A percentile compares a stretch with the other conserved stretches of the same genome.
Evolutionary conservation across 208 protist genomes (phyloP).

Genomic region (Acanthamoeba culbertsoni): DNA sequence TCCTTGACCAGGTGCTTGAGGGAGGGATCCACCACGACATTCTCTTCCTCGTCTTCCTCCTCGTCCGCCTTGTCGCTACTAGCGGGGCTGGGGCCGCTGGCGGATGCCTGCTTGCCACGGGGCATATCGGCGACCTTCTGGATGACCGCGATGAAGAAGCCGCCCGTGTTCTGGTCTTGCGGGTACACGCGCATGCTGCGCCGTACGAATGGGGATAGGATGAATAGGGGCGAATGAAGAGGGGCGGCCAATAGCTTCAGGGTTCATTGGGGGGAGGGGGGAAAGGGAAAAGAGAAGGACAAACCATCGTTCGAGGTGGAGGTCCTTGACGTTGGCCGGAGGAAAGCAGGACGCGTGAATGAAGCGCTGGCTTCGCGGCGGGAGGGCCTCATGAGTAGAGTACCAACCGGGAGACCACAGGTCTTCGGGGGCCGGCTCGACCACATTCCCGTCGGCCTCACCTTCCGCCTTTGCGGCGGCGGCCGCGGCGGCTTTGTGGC

Average conservation of each 20-base stretch:
- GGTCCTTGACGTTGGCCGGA: slow-evolving; percentile 67
- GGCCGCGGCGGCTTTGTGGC: background rate
- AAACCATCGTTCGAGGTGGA: slow-evolving; percentile 87
- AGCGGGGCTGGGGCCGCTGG: background rate
- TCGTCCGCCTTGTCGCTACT: no score
- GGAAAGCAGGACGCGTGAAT: slow-evolving; percentile 73
- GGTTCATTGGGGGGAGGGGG: no score
- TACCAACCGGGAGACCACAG: background rate
- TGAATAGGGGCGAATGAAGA: no score
- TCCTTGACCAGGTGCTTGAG: slow-evolving; percentile 34
- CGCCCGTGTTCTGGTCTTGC: slow-evolving; percentile 93
- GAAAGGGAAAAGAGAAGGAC: background rate
- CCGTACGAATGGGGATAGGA: no score
- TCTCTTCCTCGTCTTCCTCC: background rate
- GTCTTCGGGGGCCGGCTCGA: background rate
- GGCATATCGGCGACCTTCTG: slow-evolving; percentile 69
- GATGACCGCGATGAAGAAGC: slow-evolving; percentile 97
- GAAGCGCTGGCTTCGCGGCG: slow-evolving; percentile 81
- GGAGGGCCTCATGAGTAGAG: background rate
- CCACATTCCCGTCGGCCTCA: background rate
- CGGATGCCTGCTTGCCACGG: background rate
- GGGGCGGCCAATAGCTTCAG: no score
- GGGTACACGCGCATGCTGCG: slow-evolving; percentile 92
- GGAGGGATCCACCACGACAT: background rate
- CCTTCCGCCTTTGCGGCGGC: background rate